Evolutionary conservation across 176 grass and related monocot genomes (phyloP).

Genomic region (Eleusine indica): DNA sequence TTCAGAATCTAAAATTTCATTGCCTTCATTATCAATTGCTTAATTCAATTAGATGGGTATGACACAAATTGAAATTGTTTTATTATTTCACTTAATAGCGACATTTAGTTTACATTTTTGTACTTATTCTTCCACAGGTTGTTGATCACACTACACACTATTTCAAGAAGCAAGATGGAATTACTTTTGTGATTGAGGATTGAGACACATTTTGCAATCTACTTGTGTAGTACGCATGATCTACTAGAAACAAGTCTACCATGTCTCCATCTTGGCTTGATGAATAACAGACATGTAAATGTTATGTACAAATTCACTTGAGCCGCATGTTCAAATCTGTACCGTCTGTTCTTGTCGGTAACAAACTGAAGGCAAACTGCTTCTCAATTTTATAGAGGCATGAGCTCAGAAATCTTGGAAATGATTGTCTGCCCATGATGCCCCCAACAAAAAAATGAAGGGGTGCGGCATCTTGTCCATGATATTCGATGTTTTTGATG

Average conservation of each 20-base stretch:
- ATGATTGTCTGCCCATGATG: not conserved
- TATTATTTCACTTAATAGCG: too few species aligned
- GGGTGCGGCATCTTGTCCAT: not conserved
- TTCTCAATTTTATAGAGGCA: not conserved
- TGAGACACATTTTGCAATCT: conserved; percentile 26
- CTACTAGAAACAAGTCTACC: not conserved
- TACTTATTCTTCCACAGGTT: conserved; percentile 41
- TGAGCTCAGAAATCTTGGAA: not conserved
- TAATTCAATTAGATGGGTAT: too few species aligned
- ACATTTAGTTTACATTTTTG: too few species aligned
- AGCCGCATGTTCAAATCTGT: not conserved
- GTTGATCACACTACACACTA: conserved; percentile 81
- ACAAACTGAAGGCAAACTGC: not conserved
- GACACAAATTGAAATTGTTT: too few species aligned
- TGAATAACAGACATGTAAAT: conserved; percentile 13
- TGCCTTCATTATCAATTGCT: not conserved
- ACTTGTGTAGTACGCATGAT: not conserved
- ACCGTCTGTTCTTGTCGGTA: not conserved
- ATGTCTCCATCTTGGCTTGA: not conserved
- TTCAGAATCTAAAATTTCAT: not conserved
- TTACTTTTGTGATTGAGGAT: conserved; percentile 69
- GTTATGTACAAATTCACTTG: conserved; percentile 1
- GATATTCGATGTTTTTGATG: not conserved
- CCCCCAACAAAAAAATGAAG: not conserved
- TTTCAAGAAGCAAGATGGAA: conserved; percentile 57